Evolutionary conservation across 177 flowering plant genomes (phyloP), one percentile per base, ranked within the genome.

Genomic region (Vitis hybrid): DNA sequence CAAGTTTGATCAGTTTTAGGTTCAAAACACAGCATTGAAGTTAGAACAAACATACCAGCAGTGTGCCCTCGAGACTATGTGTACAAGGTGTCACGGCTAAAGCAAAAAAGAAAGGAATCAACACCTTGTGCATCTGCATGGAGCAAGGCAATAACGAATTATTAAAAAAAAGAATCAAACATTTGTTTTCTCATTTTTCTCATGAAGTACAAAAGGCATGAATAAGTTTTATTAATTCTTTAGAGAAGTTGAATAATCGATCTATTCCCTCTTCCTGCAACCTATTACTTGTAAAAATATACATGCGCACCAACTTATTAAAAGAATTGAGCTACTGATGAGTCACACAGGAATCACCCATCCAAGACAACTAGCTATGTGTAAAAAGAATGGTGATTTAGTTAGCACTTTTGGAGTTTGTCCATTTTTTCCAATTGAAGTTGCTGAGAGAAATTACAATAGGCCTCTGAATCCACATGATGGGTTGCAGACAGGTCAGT

Each of bases 21-120:
- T n/a, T 62, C 12, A 18, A 68, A 49, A 21, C 12, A 5, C 18
- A n/a, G 18, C 3, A 13, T 45, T n/a, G 2, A 62, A 15, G 65
- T 45, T 17, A 52, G 23, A 32, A 51, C 7, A 60, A 34, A 55
- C 77, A 51, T 83, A 86, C 93, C 82, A 87, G 68, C 77, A 89
- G 73, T 14, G 91, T 83, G 50, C 93, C 93, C 78, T 89, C 93
- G 85, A 82, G 85, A 82, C 88, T 75, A 73, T 82, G 87, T 23
- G 83, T 83, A 52, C 86, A 69, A 3, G 89, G 87, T 30, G 89
- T 84, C 49, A 83, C 78, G 88, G 30, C 30, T 85, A 62, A 86
- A 65, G 72, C 80, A 84, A 80, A 84, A 80, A 60, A 70, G 7
- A 67, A 60, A 26, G 30, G 30, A 52, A 70, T 63, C 67, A 70